Evolutionary conservation across 2,329 filamentous ascomycete genomes (phyloP), one percentile per base, ranked within the genome.

Genomic region (Neopestalotiopsis sp.): DNA sequence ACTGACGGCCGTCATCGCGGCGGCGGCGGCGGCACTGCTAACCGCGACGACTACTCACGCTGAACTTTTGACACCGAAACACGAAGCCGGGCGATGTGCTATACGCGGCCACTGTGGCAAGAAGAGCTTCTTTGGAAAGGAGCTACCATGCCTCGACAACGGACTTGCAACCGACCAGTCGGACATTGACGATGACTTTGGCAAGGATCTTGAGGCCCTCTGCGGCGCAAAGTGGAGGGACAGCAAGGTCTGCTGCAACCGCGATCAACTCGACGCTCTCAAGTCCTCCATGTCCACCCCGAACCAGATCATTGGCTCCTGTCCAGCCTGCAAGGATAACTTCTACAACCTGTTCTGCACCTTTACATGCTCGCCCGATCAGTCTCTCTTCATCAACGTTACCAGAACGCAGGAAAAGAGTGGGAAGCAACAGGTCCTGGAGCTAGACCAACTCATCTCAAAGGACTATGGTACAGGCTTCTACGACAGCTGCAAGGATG

Each of bases 261-360:
- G 89, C 62, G 91, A 93, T 58, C 96, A 95, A 92, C 86, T 99
- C 68, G 89, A 93, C 74, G 87, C 92, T 1, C 89, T 99, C 71
- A 91, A 93, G 75, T 91, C 89, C 70, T 97, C 97, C 76, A 87
- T 99, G 69, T 92, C 93, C 73, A 94, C 94, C 28, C 95, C 94
- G 1, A 94, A 95, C 74, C 90, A 92, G 69, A 92, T 99, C 77
- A 94, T 99, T 78, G 91, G 94, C 32, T 94, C 94, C 10, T 99
- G 96, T 79, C 96, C 96, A 1, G 96, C 97, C 40, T 99, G 96
- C 88, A 97, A 96, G 81, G 92, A 95, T 76, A 99, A 99, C 85
- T 99, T 99, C 85, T 98, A 94, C 86, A 97, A 99, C 83, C 86
- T 97, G 59, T 99, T 99, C 81, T 99, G 96, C 83, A 97, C 94